These are phyloP conservation scores for Sclerotinia nivalis DNA, from an alignment of 2,329 filamentous ascomycete species.

Conservation along the genomic window DNA sequence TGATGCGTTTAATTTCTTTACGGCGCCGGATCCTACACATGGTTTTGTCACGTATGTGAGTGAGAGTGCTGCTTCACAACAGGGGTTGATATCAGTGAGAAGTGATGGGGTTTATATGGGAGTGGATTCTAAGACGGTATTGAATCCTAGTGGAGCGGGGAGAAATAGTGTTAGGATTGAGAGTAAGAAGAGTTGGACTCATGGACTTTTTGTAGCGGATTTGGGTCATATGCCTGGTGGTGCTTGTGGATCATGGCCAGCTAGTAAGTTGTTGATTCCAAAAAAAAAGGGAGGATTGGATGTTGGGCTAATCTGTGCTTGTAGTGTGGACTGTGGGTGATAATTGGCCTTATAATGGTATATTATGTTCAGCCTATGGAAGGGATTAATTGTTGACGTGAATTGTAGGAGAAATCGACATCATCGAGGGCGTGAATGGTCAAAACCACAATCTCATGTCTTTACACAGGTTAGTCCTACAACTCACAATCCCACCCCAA, in stretches of 20 bases:
- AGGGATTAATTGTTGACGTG: not conserved
- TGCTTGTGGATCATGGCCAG: conserved; percentile 73
- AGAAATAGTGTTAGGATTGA: conserved; percentile 63
- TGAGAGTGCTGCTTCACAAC: conserved; percentile 8
- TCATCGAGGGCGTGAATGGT: conserved; percentile 17
- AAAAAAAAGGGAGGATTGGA: conserved; percentile 51
- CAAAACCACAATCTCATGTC: conserved; percentile 12
- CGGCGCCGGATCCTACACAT: conserved; percentile 11
- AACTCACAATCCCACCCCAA: rapidly evolving
- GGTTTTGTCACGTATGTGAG: conserved; percentile 33
- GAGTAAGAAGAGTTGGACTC: conserved; percentile 61
- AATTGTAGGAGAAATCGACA: conserved; percentile 11
- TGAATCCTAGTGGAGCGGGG: conserved; percentile 5
- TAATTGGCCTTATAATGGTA: conserved; percentile 26
- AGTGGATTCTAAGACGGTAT: conserved; percentile 63
- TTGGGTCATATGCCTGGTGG: conserved; percentile 62
- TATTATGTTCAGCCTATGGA: not conserved
- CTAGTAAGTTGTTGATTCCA: conserved; percentile 68
- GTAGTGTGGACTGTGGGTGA: conserved; percentile 17
- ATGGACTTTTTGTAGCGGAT: conserved; percentile 68
- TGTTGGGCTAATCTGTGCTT: not conserved
- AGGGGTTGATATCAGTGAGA: conserved; percentile 35
- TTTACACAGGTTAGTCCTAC: conserved; percentile 11
- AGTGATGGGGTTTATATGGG: conserved; percentile 61
- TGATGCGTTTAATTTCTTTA: conserved; percentile 14